These are phyloP conservation scores for Simplicillium sp. DNA, from an alignment of 2,329 filamentous ascomycete genomes.

Conservation along the genomic window DNA sequence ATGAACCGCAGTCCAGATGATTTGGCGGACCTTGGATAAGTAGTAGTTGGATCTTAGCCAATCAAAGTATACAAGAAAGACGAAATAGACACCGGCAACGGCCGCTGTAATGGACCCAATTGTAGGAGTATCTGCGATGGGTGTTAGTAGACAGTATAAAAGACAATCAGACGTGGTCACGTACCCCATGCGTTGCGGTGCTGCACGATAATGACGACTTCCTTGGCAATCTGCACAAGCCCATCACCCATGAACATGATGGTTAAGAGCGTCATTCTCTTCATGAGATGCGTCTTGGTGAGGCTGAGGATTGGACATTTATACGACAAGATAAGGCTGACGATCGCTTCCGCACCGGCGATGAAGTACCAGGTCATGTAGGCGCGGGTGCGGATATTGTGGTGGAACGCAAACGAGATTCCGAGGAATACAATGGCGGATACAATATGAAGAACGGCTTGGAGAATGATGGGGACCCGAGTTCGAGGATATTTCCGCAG, in stretches of 20 bases:
- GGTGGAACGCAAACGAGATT: slow-evolving; percentile 26
- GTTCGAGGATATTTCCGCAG: slow-evolving; percentile 28
- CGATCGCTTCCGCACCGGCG: slow-evolving; percentile 39
- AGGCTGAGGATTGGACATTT: slow-evolving; percentile 49
- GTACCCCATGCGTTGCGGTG: slow-evolving; percentile 29
- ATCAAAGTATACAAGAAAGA: slow-evolving; percentile 43
- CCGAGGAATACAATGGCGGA: slow-evolving; percentile 30
- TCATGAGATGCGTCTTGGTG: slow-evolving; percentile 52
- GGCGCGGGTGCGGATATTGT: slow-evolving; percentile 19
- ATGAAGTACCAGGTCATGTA: slow-evolving; percentile 43
- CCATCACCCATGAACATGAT: slow-evolving; percentile 60
- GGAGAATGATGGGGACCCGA: slow-evolving; percentile 22
- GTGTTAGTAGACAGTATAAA: slow-evolving; percentile 4
- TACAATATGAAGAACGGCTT: slow-evolving; percentile 23
- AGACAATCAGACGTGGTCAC: background rate
- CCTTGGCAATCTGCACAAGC: slow-evolving; percentile 45
- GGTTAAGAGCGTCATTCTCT: slow-evolving; percentile 53
- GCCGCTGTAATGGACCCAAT: slow-evolving; percentile 30
- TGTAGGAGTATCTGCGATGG: slow-evolving; percentile 19
- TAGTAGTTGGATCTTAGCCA: slow-evolving; percentile 53
- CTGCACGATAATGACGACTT: slow-evolving; percentile 40
- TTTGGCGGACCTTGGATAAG: slow-evolving; percentile 46
- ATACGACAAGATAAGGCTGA: slow-evolving; percentile 42
- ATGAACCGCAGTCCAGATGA: slow-evolving; percentile 47
- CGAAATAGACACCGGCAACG: slow-evolving; percentile 30